These are phyloP conservation scores for Petrea volubilis DNA, from an alignment of 257 asterid genomes.

Conservation along the genomic window DNA sequence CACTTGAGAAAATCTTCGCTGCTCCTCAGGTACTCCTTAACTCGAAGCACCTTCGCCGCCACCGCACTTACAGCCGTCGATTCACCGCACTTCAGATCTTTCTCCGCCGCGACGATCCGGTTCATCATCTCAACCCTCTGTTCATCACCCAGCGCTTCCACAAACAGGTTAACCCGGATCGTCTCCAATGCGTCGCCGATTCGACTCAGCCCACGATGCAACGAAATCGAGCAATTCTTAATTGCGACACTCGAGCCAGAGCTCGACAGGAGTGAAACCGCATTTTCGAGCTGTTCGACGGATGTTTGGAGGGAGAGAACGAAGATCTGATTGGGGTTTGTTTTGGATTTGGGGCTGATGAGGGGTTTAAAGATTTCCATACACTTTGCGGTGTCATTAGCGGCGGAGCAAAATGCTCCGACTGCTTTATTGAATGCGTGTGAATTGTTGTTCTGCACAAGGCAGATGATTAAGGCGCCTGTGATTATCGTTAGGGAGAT, in stretches of 20 bases:
- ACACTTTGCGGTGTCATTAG: not conserved
- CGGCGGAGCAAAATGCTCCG: not conserved
- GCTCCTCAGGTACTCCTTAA: slow-evolving; percentile 19
- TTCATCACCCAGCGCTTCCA: not conserved
- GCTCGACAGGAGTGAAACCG: not conserved
- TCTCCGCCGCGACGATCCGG: slow-evolving; percentile 9
- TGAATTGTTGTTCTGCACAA: not conserved
- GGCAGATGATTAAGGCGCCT: slow-evolving; percentile 20
- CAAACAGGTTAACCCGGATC: slow-evolving; percentile 12
- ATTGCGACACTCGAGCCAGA: not conserved
- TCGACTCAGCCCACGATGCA: not conserved
- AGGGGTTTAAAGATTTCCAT: not conserved
- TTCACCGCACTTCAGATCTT: slow-evolving; percentile 11
- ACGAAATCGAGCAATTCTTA: not conserved
- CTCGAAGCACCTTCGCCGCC: slow-evolving; percentile 16
- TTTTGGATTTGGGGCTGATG: not conserved
- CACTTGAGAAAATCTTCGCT: slow-evolving; percentile 8
- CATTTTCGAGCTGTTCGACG: not conserved
- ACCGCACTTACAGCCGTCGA: slow-evolving; percentile 11
- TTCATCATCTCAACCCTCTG: slow-evolving; percentile 5
- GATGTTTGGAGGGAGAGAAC: slow-evolving; percentile 21
- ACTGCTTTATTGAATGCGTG: not conserved
- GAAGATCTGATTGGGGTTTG: slow-evolving; percentile 16
- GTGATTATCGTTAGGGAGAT: slow-evolving; percentile 16
- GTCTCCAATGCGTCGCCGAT: not conserved